Base-by-base conservation (phyloP, 192 early-diverging fungal species). In the Dimargaris xerosporica region DNA sequence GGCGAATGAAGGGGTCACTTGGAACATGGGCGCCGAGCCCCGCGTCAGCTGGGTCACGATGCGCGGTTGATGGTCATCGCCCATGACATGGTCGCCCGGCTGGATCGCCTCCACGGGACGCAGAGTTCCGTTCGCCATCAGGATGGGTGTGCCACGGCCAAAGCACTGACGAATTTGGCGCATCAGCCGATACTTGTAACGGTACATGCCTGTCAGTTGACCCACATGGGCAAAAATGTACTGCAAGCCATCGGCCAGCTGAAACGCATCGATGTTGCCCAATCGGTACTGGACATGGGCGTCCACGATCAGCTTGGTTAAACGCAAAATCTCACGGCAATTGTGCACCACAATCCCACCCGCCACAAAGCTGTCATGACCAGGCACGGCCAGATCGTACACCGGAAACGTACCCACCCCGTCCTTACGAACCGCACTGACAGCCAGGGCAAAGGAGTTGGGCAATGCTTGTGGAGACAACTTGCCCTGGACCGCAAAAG, bases 211-310 rank as follows among this genome's bases (percentile, higher is more conserved):
- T 17, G 96, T 97, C 56, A 99, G 73, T 73, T 99, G 96, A 34
- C 96, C 96, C 17, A 99, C 92, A 69, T 99, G 96, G 3, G 96
- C 86, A 80, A 99, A 97, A 55, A 91, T 91, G 64, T 99, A 99
- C 73, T 99, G 96, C 64, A 99, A 76, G 51, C 96, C 96, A 74
- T 99, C 96, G 16, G 96, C 96, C 47, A 99, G 80, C 75, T 99
- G 96, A 84, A 92, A 99, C 19, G 96, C 94, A 78, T 99, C 94
- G 12, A 97, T 88, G 69, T 99, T 97, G 51, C 94, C 94, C 43
- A 99, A 77, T 44, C 96, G 89, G 67, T 95, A 97, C 74, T 99
- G 94, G 19, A 99, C 96, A 71, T 99, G 94, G 10, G 91, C 86
- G 66, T 99, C 96, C 15, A 99, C 96, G 53, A 96, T 80, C 50